Evolutionary conservation across 2,329 filamentous ascomycete species (phyloP).

Genomic region (Aspergillus fructus): DNA sequence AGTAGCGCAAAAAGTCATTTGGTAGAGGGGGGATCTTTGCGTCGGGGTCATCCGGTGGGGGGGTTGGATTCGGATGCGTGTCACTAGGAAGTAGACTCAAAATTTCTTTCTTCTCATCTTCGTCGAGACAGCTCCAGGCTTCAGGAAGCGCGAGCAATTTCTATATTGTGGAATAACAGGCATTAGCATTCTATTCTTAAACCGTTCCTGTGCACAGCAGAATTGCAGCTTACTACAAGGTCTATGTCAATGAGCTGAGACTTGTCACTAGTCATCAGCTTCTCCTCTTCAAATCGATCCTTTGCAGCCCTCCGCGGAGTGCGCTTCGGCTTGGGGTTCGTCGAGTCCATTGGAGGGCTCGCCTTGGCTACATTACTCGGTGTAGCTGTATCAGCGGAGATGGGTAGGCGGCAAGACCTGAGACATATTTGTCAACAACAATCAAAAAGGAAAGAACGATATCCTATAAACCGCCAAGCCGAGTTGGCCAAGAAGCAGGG

Average conservation of each 20-base stretch:
- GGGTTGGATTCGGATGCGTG: slow-evolving; percentile 36
- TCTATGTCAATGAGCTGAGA: slow-evolving; percentile 38
- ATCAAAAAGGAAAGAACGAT: neutral
- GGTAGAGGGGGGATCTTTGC: slow-evolving; percentile 40
- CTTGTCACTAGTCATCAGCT: slow-evolving; percentile 39
- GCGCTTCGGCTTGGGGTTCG: slow-evolving; percentile 30
- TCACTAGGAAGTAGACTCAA: slow-evolving; percentile 41
- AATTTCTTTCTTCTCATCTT: slow-evolving; percentile 43
- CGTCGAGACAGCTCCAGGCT: slow-evolving; percentile 44
- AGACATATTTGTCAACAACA: slow-evolving; percentile 17
- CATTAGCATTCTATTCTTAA: neutral
- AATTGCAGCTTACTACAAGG: slow-evolving; percentile 35
- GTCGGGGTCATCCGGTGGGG: slow-evolving; percentile 27
- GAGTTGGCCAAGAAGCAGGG: neutral
- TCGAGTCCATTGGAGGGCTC: slow-evolving; percentile 28
- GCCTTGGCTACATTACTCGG: slow-evolving; percentile 23
- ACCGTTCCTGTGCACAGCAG: neutral
- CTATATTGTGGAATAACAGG: slow-evolving; percentile 22
- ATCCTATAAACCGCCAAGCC: neutral
- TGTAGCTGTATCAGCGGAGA: slow-evolving; percentile 29
- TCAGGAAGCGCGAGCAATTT: slow-evolving; percentile 40
- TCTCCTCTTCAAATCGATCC: slow-evolving; percentile 40
- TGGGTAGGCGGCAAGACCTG: slow-evolving; percentile 20
- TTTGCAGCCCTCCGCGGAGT: slow-evolving; percentile 33
- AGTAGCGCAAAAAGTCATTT: slow-evolving; percentile 43